Percentiles rank a stretch among this genome's conserved stretches.
Conservation (phyloP, 169 alveolate species). For the Cryptosporidium ryanae region DNA sequence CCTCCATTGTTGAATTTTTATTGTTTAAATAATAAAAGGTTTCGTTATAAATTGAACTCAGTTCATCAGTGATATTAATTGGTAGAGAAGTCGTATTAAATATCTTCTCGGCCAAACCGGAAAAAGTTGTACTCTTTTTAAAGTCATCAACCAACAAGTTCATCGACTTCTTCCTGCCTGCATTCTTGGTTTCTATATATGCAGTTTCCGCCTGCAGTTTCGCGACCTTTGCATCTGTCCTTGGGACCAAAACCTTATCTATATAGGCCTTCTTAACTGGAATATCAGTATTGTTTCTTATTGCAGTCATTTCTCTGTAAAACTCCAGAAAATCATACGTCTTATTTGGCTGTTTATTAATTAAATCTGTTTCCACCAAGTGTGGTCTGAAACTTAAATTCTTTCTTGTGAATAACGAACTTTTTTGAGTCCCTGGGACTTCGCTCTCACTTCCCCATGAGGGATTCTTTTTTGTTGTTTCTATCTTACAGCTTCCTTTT, state of each 20-base stretch:
- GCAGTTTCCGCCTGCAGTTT: slow-evolving; percentile 66
- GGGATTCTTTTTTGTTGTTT: not conserved
- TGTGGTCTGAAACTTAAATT: not conserved
- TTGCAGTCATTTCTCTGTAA: slow-evolving; percentile 39
- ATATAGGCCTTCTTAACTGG: slow-evolving; percentile 23
- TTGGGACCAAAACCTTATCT: slow-evolving; percentile 38
- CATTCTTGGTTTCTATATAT: slow-evolving; percentile 63
- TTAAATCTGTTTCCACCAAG: not conserved
- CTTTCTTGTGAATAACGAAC: not conserved
- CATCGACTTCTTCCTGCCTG: slow-evolving; percentile 28
- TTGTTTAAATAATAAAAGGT: slow-evolving; percentile 49
- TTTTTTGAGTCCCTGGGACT: not conserved
- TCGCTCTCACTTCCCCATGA: not conserved
- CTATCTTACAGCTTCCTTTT: slow-evolving; percentile 10
- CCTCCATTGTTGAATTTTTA: not conserved
- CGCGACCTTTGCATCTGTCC: slow-evolving; percentile 58
- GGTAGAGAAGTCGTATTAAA: not conserved
- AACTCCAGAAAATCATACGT: slow-evolving; percentile 21
- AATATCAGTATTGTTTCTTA: not conserved
- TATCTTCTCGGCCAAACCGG: not conserved
- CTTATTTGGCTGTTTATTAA: not conserved
- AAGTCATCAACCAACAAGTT: slow-evolving; percentile 9
- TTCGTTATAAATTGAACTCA: slow-evolving; percentile 19
- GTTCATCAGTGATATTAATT: slow-evolving; percentile 11
- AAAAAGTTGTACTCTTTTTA: slow-evolving; percentile 9